Evolutionary conservation across 139 green algal genomes (phyloP), one percentile per base, ranked within the genome.

Genomic region (Chlamydomonas sp.): DNA sequence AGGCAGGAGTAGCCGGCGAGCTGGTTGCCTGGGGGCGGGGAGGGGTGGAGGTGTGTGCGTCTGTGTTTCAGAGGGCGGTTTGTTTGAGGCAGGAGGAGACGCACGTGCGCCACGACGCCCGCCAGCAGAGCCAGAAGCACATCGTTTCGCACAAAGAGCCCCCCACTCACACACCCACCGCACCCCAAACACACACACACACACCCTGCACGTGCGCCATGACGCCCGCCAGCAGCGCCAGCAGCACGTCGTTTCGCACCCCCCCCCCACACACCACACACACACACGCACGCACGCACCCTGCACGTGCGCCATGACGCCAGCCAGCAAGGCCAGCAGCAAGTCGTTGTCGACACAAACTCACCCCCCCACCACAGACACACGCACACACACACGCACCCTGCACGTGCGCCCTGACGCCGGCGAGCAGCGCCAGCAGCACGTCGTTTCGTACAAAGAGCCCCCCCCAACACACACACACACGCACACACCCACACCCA

Each of bases 61-160:
- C 20, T 16, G 26, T 65, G 26, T 36, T 65, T 24, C 13, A 63
- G 16, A 35, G 20, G 29, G 54, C 54, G 29, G 20, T 6, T 63
- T 30, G 54, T 28, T 28, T 63, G 16, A 26, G 20, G 54, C 16
- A 34, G 22, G 29, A 63, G 6, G 20, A 22, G 22, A 35, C 13
- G 66, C 48, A 72, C 48, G 47, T 72, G 66, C 8, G 66, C 66
- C 29, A 72, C 29, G 28, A 72, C 66, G 31, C 66, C 66, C 13
- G 30, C 26, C 5, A 72, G 29, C 30, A 72, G 66, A 22, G 48
- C 66, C 48, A 63, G 36, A 6, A 72, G 28, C 16, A 72, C 66
- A 31, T 72, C 66, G 20, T 72, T 72, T 22, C 66, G 66, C 66
- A 72, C 66, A 72, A 72, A 72, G 31, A 72, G 66, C 3, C 66